Conservation (phyloP, 371 early-diverging fungal genomes). For the Mortierella sp. region DNA sequence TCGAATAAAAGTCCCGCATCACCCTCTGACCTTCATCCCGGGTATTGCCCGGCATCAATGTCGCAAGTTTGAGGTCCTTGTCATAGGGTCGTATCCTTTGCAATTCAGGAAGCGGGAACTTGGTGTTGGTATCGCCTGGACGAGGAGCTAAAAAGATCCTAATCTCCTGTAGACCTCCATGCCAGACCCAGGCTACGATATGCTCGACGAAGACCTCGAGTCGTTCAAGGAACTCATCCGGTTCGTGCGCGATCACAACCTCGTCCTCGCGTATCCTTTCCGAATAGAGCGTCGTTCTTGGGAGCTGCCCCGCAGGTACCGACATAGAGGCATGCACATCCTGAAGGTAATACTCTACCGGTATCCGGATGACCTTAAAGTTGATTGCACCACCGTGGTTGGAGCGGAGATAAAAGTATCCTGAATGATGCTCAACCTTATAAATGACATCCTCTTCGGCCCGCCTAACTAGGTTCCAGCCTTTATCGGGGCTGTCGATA, state of each 20-base stretch:
- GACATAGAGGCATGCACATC: not conserved
- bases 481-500: constrained; percentile 20
- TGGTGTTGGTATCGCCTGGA: not conserved
- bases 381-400: constrained; percentile 53
- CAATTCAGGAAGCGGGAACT: constrained; percentile 17
- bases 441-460: constrained; percentile 39
- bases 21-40: constrained; percentile 16
- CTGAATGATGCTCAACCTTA: constrained; percentile 58
- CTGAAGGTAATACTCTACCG: not conserved
- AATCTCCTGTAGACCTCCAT: constrained; percentile 53
- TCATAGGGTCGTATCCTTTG: constrained; percentile 33
- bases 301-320: too few species aligned
- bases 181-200: constrained; percentile 61
- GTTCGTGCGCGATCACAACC: constrained; percentile 28
- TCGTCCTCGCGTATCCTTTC: constrained; percentile 3
- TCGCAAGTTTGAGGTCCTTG: constrained; percentile 12
- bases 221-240: constrained; percentile 51
- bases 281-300: not conserved
- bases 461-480: constrained; percentile 32
- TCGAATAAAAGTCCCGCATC: constrained; percentile 30
- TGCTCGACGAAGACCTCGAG: constrained; percentile 58
- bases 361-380: constrained; percentile 55
- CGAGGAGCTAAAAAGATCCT: constrained; percentile 24
- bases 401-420: constrained; percentile 58
- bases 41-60: constrained; percentile 27